Evolutionary conservation across 176 grass and related monocot species (phyloP).

Genomic region (Eragrostis curvula): DNA sequence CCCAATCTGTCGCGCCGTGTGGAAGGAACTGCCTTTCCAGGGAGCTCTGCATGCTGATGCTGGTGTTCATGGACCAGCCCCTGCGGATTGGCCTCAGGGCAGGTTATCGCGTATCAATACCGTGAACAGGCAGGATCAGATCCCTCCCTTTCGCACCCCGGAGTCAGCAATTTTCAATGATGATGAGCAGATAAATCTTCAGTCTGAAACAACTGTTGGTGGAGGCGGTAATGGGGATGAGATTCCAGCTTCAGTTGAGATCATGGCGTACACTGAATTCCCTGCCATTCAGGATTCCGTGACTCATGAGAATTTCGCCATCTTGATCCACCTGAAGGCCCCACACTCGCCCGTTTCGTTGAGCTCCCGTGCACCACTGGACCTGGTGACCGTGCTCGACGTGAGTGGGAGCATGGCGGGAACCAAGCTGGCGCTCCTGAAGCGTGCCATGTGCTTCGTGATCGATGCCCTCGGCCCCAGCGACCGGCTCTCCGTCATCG

Average conservation of each 20-base stretch:
- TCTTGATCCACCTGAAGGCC: conserved; percentile 78
- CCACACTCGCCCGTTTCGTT: conserved; percentile 18
- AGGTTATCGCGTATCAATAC: conserved; percentile 12
- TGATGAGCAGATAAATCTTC: conserved; percentile 50
- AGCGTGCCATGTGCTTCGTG: conserved; percentile 77
- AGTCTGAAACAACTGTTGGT: conserved; percentile 27
- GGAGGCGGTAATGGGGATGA: background rate
- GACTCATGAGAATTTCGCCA: conserved; percentile 47
- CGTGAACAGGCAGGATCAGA: conserved; percentile 17
- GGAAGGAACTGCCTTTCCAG: conserved; percentile 71
- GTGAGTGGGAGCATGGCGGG: conserved; percentile 87
- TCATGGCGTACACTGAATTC: conserved; percentile 49
- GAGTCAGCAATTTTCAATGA: conserved; percentile 58
- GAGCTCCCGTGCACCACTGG: conserved; percentile 51
- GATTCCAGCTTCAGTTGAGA: conserved; percentile 32
- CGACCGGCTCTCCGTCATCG: conserved; percentile 73
- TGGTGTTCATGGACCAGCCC: conserved; percentile 39
- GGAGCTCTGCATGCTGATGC: conserved; percentile 7
- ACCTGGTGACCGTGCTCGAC: conserved; percentile 77
- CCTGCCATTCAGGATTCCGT: conserved; percentile 36
- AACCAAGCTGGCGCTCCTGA: conserved; percentile 70
- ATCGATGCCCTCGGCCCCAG: conserved; percentile 58
- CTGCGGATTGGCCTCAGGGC: conserved; percentile 41
- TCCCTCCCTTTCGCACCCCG: conserved; percentile 26
- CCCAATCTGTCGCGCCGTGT: conserved; percentile 63